These are phyloP conservation scores for Tagetes patula DNA, from an alignment of 129 eudicot species.

Conservation along the genomic window DNA sequence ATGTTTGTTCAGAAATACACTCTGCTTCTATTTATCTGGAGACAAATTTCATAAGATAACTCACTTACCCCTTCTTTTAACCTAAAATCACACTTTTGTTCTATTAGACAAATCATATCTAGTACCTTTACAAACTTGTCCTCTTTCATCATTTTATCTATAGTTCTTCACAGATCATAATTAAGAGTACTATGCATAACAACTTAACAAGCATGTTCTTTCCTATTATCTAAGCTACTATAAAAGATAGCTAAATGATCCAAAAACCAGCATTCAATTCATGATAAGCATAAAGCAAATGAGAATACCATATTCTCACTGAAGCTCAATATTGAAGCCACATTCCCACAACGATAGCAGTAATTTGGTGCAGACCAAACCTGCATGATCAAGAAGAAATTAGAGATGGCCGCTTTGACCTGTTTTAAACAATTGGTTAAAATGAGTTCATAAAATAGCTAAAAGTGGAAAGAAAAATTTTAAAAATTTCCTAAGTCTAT, in stretches of 20 bases:
- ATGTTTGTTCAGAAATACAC: no score
- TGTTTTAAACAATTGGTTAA: neutral
- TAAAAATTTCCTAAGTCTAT: neutral
- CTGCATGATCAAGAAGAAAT: conserved; percentile 40
- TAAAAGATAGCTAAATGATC: neutral
- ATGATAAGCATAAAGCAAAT: neutral
- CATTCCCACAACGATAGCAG: conserved; percentile 98
- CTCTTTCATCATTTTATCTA: neutral
- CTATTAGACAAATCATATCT: neutral
- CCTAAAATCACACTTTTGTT: neutral
- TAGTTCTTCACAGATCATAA: neutral
- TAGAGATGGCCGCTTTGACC: neutral
- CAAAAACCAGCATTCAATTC: neutral
- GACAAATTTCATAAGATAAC: neutral
- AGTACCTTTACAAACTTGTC: neutral
- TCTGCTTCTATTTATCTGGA: neutral
- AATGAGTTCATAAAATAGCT: neutral
- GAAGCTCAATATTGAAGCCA: conserved; percentile 95
- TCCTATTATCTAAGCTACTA: neutral
- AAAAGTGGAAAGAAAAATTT: neutral
- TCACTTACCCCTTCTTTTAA: neutral
- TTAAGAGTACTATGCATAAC: neutral
- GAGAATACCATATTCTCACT: conserved; percentile 83
- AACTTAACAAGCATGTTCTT: neutral
- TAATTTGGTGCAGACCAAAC: conserved; percentile 99